Percentiles rank a stretch among this genome's conserved stretches.
These are phyloP conservation scores for Lachnellula suecica DNA, from an alignment of 2,329 filamentous ascomycete genomes.

Conservation along the genomic window DNA sequence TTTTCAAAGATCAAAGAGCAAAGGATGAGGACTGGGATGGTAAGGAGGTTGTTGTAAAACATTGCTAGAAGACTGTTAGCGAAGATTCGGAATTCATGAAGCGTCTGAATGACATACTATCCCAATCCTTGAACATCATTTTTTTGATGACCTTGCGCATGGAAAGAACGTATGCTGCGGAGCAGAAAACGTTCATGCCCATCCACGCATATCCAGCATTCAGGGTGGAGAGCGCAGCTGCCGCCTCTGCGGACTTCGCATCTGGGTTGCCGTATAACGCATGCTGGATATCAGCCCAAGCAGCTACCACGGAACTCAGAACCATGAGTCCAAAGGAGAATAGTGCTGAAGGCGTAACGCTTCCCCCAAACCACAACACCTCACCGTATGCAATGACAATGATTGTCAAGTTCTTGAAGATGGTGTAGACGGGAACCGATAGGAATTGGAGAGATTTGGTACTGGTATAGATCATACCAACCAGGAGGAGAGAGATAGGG, in stretches of 20 bases:
- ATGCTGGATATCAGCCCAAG: slow-evolving; percentile 94
- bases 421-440: slow-evolving; percentile 97
- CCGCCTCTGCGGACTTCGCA: slow-evolving; percentile 51
- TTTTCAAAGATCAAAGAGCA: slow-evolving; percentile 84
- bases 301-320: slow-evolving; percentile 87
- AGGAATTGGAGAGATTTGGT: slow-evolving; percentile 95
- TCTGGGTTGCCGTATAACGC: slow-evolving; percentile 57
- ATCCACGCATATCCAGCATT: slow-evolving; percentile 98
- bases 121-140: slow-evolving; percentile 99
- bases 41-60: slow-evolving; percentile 99
- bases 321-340: slow-evolving; percentile 98
- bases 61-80: slow-evolving; percentile 65
- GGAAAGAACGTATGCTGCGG: slow-evolving; percentile 81
- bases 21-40: slow-evolving; percentile 85
- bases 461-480: slow-evolving; percentile 98
- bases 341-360: slow-evolving; percentile 81
- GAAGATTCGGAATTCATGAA: not conserved
- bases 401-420: slow-evolving; percentile 99
- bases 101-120: slow-evolving; percentile 66
- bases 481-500: slow-evolving; percentile 89
- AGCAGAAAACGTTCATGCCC: slow-evolving; percentile 94
- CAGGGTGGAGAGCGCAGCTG: slow-evolving; percentile 78
- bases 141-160: slow-evolving; percentile 99
- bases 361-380: slow-evolving; percentile 96
- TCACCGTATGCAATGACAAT: slow-evolving; percentile 98